phyloP scores from a whole-genome alignment of 208 protist genomes.

The Leishmania braziliensis region DNA sequence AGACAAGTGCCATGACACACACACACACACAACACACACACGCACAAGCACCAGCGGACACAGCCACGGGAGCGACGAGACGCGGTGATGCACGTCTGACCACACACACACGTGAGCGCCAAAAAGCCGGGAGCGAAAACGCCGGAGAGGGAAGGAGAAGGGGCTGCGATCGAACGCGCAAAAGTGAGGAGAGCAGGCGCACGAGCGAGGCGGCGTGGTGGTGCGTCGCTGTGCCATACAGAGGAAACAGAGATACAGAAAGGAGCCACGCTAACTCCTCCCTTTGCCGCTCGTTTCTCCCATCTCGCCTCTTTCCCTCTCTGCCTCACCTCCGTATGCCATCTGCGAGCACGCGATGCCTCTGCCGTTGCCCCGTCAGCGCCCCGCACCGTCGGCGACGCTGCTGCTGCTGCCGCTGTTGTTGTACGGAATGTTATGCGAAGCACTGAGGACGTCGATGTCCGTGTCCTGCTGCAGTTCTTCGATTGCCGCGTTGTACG shows the following conservation, averaged over 20 bases:
- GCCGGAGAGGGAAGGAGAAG: not conserved
- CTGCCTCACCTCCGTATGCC: not conserved
- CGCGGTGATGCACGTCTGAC: not conserved
- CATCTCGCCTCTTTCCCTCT: not conserved
- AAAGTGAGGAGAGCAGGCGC: not conserved
- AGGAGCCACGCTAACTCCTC: not conserved
- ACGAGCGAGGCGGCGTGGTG: not conserved
- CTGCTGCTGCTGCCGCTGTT: not conserved
- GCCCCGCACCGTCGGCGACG: not conserved
- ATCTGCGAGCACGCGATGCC: not conserved
- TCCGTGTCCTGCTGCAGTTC: constrained; percentile 55
- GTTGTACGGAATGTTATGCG: constrained; percentile 29
- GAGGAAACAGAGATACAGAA: constrained; percentile 1
- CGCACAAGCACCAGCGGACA: not conserved
- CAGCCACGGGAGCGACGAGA: not conserved
- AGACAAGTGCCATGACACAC: not conserved
- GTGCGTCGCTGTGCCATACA: not conserved
- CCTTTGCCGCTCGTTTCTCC: not conserved
- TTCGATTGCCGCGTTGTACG: constrained; percentile 46
- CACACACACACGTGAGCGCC: not conserved
- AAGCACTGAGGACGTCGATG: constrained; percentile 48
- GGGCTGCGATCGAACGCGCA: not conserved
- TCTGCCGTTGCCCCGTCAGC: not conserved
- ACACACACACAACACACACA: constrained; percentile 9
- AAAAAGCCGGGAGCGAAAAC: not conserved